Base-by-base conservation (phyloP, 306 rosid genomes). In the Acacia acuminata region DNA sequence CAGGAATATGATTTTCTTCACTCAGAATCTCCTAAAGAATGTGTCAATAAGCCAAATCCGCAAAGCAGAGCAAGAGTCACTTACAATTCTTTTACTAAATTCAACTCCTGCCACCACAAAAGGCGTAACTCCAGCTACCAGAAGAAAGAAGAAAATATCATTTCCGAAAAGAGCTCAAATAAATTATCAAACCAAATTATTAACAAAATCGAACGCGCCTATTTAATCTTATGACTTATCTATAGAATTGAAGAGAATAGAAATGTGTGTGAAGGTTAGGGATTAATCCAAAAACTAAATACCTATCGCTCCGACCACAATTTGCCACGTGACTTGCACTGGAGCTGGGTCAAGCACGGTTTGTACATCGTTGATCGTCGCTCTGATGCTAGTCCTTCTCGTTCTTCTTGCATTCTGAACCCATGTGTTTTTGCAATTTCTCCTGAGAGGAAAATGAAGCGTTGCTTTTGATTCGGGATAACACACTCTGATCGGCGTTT, bases 21-120 rank as follows among this genome's bases (percentile, higher is more conserved):
- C 11, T 27, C 70, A 14, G 42, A 64, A 30, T 15, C 22, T 64
- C 32, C 20, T 27, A 1, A 13, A 30, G 70, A 64, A 64, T 32
- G n/a, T 64, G 10, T 64, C 12, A 13, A 30, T 30, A 13, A 15
- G 20, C 70, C n/a, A 64, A 27, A 11, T 43, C 42, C 70, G 42
- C 70, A 30, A 64, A n/a, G n/a, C 32, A 30, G 42, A 79, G 25
- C 6, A 45, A 77, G 24, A 58, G 17, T 47, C 13, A 82, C 97
- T 86, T 88, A 95, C 99, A 84, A 92, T 95, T 85, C 97, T 90
- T 85, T 93, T 95, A 90, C 91, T 90, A 86, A 95, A 95, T 55
- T 95, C 98, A 71, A 93, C 79, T 72, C 98, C 98, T 7, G 98
- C 98, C 77, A 96, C 99, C 89, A 92, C 94, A 84, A 92, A 96